A percentile compares a stretch with the other conserved stretches of the same genome.
Evolutionary conservation across 768 basidiomycete species (phyloP).

Genomic region (Lentinula raphanica): DNA sequence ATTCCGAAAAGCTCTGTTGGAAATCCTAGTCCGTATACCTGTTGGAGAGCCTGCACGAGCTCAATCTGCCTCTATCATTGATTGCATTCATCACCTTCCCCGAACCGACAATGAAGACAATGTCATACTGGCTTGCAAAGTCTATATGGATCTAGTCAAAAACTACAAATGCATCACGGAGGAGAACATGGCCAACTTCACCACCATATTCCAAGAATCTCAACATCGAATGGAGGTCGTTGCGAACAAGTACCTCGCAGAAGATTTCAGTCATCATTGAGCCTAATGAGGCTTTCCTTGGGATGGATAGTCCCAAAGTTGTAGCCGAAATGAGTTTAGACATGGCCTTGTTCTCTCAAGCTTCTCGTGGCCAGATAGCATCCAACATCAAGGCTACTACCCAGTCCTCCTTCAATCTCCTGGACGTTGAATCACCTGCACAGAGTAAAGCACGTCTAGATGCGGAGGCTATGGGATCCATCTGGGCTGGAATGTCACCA

Average conservation of each 20-base stretch:
- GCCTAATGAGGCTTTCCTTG: constrained; percentile 54
- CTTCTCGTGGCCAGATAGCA: constrained; percentile 60
- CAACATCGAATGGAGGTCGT: constrained; percentile 70
- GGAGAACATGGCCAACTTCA: constrained; percentile 71
- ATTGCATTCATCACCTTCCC: constrained; percentile 78
- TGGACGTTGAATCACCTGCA: constrained; percentile 75
- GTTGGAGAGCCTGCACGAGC: constrained; percentile 72
- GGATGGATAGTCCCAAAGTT: constrained; percentile 87
- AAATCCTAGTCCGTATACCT: constrained; percentile 86
- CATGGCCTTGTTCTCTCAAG: constrained; percentile 85
- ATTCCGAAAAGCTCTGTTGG: constrained; percentile 82
- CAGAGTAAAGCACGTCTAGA: constrained; percentile 75
- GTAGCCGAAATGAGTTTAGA: constrained; percentile 91
- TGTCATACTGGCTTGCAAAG: constrained; percentile 85
- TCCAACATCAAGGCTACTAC: constrained; percentile 67
- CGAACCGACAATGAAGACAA: constrained; percentile 95
- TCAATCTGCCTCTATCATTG: constrained; percentile 62
- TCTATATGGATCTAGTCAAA: constrained; percentile 82
- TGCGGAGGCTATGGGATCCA: constrained; percentile 74
- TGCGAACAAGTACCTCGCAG: constrained; percentile 70
- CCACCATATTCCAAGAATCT: constrained; percentile 73
- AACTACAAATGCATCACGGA: constrained; percentile 69
- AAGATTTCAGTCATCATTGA: constrained; percentile 55
- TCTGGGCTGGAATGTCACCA: constrained; percentile 80
- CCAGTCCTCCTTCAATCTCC: constrained; percentile 71